These are phyloP conservation scores for Suillus ampliporus DNA, from an alignment of 768 basidiomycete genomes.

Conservation along the genomic window DNA sequence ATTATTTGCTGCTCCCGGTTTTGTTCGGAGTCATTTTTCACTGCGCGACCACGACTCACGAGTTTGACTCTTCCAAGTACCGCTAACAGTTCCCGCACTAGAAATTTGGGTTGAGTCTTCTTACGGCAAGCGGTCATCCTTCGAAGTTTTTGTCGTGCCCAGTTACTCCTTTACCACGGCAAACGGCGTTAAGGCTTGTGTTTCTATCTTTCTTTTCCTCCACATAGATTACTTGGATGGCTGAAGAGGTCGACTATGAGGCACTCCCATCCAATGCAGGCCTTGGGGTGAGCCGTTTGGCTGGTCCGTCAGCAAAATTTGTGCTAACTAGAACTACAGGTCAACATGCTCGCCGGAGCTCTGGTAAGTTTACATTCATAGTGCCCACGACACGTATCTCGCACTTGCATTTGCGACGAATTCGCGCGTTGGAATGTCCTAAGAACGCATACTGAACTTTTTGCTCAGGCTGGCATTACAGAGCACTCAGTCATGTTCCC, in stretches of 20 bases:
- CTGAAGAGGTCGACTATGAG: conserved; percentile 66
- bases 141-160: neutral
- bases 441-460: conserved; percentile 20
- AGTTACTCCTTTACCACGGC: conserved; percentile 9
- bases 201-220: conserved; percentile 7
- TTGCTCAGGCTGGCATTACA: conserved; percentile 91
- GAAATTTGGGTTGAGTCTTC: neutral
- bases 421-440: neutral
- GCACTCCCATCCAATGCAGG: conserved; percentile 77
- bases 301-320: conserved; percentile 18
- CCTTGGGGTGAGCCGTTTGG: conserved; percentile 56
- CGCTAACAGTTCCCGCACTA: neutral
- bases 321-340: conserved; percentile 48
- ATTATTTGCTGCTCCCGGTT: conserved; percentile 5
- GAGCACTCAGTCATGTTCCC: conserved; percentile 99
- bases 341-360: conserved; percentile 97
- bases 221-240: conserved; percentile 32
- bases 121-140: conserved; percentile 1
- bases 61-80: conserved; percentile 3
- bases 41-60: conserved; percentile 5
- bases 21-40: conserved; percentile 4
- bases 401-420: neutral
- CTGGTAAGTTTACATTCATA: conserved; percentile 63
- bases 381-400: neutral
- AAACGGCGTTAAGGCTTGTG: conserved; percentile 13